Evolutionary conservation across 306 rosid species (phyloP).

Genomic region (Gastrolobium bilobum): DNA sequence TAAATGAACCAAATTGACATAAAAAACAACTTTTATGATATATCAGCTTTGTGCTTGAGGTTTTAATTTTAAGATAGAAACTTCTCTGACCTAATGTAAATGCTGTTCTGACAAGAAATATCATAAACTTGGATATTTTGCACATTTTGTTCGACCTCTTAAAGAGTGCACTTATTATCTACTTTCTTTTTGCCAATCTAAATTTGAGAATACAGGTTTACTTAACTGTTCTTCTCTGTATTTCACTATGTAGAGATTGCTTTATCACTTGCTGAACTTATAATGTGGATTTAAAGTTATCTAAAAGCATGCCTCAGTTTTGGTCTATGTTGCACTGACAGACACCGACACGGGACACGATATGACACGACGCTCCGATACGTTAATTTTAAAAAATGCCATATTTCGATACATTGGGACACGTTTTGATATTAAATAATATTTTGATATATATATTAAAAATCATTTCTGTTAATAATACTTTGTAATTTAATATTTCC

Average conservation of each 20-base stretch:
- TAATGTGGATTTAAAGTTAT: slow-evolving; percentile 21
- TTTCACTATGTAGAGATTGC: neutral
- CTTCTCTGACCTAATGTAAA: slow-evolving; percentile 12
- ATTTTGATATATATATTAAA: too few species aligned
- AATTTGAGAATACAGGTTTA: neutral
- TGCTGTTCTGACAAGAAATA: slow-evolving; percentile 8
- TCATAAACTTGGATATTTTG: neutral
- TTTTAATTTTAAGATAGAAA: slow-evolving; percentile 28
- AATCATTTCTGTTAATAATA: too few species aligned
- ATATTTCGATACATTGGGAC: too few species aligned
- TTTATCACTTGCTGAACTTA: slow-evolving; percentile 7
- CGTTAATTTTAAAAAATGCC: too few species aligned
- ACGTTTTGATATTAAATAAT: too few species aligned
- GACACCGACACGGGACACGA: too few species aligned
- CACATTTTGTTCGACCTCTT: neutral
- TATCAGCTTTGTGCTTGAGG: slow-evolving; percentile 14
- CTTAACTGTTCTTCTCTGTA: neutral
- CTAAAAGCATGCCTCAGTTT: slow-evolving; percentile 25
- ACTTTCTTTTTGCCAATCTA: slow-evolving; percentile 19
- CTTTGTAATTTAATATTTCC: too few species aligned
- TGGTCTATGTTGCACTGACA: too few species aligned
- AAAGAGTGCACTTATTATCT: neutral
- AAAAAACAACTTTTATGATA: slow-evolving; percentile 4
- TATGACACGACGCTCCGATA: too few species aligned
- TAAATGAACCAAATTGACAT: neutral